Percentiles rank a stretch among this genome's conserved stretches.
Conservation (phyloP, 306 rosid species). For the Prosopis cineraria region DNA sequence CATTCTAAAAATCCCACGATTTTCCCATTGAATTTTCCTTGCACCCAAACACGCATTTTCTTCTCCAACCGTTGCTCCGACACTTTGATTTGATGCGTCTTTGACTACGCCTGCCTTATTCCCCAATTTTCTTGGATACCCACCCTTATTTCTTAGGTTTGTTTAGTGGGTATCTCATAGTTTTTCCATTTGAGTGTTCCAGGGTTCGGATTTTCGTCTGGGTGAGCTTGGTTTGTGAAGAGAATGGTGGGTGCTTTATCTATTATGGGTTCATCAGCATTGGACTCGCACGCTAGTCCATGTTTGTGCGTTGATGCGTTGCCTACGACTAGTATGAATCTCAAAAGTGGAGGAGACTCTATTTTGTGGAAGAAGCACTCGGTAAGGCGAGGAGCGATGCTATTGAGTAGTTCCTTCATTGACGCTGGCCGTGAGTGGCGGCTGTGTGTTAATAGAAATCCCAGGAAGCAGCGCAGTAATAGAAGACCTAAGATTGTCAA, state of each 20-base stretch:
- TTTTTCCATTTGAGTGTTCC: slow-evolving; percentile 7
- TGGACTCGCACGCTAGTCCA: slow-evolving; percentile 80
- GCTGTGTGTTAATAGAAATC: slow-evolving; percentile 50
- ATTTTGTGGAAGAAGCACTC: slow-evolving; percentile 52
- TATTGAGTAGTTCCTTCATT: slow-evolving; percentile 68
- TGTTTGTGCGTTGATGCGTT: slow-evolving; percentile 84
- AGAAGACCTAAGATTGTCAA: slow-evolving; percentile 50
- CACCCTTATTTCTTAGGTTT: slow-evolving; percentile 33
- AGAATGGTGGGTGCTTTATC: slow-evolving; percentile 81
- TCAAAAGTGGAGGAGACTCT: slow-evolving; percentile 65
- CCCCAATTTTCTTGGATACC: slow-evolving; percentile 46
- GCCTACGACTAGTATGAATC: slow-evolving; percentile 59
- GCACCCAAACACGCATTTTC: slow-evolving; percentile 36
- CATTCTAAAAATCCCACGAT: slow-evolving; percentile 29
- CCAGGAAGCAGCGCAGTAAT: slow-evolving; percentile 64
- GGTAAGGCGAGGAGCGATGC: slow-evolving; percentile 45
- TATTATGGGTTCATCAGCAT: slow-evolving; percentile 66
- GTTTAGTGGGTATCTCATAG: slow-evolving; percentile 23
- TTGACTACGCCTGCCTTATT: slow-evolving; percentile 41
- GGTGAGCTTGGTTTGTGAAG: slow-evolving; percentile 33
- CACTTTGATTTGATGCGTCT: slow-evolving; percentile 43
- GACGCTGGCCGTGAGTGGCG: slow-evolving; percentile 64
- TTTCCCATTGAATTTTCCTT: slow-evolving; percentile 37
- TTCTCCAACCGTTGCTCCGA: slow-evolving; percentile 30
- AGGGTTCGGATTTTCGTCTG: slow-evolving; percentile 22